Evolutionary conservation across 2,329 filamentous ascomycete species (phyloP).

Genomic region (Ampelomyces quisqualis): DNA sequence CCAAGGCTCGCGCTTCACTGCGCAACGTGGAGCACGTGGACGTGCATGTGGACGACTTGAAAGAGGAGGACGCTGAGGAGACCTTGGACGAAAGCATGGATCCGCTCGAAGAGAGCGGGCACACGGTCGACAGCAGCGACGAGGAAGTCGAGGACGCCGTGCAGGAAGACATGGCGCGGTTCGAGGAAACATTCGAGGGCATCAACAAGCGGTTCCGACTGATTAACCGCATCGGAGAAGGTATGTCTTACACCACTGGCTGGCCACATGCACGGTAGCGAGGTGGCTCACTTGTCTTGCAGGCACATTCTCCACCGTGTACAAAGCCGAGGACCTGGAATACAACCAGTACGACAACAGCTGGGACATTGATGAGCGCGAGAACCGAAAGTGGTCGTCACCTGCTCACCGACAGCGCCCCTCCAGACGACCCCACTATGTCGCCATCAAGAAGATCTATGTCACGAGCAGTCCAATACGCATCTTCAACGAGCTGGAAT

Average conservation of each 20-base stretch:
- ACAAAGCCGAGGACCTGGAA: constrained; percentile 92
- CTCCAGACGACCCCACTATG: constrained; percentile 65
- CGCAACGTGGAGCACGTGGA: constrained; percentile 31
- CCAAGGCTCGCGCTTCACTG: constrained; percentile 33
- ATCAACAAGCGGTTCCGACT: constrained; percentile 83
- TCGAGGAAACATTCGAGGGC: constrained; percentile 78
- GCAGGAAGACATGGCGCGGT: constrained; percentile 80
- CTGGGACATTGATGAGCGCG: constrained; percentile 75
- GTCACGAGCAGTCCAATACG: constrained; percentile 92
- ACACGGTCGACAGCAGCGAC: constrained; percentile 47
- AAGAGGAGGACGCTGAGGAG: constrained; percentile 44
- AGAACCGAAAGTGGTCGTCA: constrained; percentile 66
- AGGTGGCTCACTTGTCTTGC: constrained; percentile 25
- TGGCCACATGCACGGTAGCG: constrained; percentile 28
- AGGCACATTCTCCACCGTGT: constrained; percentile 98
- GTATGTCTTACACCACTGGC: constrained; percentile 50
- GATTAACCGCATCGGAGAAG: constrained; percentile 96
- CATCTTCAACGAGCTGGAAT: constrained; percentile 93
- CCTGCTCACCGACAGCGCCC: constrained; percentile 60
- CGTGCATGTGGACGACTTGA: constrained; percentile 30
- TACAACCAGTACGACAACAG: constrained; percentile 82
- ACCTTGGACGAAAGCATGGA: constrained; percentile 52
- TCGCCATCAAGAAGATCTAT: constrained; percentile 99
- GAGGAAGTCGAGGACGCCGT: constrained; percentile 69
- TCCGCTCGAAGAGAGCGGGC: constrained; percentile 53